phyloP scores from a whole-genome alignment of 805 yeast genomes.

The Starmera caribaea region DNA sequence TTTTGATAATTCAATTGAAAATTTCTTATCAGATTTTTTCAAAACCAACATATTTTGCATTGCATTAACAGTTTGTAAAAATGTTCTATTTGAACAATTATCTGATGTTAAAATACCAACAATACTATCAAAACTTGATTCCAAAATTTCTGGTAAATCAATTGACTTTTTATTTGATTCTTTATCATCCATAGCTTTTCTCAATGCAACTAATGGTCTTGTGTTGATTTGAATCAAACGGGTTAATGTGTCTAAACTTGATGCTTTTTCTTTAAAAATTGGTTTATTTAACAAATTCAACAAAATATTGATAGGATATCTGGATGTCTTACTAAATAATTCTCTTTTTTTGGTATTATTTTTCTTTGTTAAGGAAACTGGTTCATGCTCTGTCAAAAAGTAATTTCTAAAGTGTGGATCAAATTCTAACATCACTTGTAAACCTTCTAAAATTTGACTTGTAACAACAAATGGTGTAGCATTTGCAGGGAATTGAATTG shows the following conservation, averaged over 20 bases:
- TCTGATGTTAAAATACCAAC: constrained; percentile 65
- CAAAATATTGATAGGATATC: constrained; percentile 66
- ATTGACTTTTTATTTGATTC: constrained; percentile 15
- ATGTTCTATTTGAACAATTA: constrained; percentile 78
- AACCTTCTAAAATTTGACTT: constrained; percentile 65
- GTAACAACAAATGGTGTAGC: constrained; percentile 66
- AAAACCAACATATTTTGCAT: constrained; percentile 68
- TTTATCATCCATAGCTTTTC: constrained; percentile 23
- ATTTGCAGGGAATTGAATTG: constrained; percentile 39
- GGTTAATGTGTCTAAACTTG: constrained; percentile 68
- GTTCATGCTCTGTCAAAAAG: constrained; percentile 71
- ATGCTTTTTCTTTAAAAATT: constrained; percentile 61
- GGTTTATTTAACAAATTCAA: constrained; percentile 52
- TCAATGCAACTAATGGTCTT: constrained; percentile 52
- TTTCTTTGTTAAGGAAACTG: constrained; percentile 26
- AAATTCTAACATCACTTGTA: constrained; percentile 60
- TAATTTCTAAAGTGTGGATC: constrained; percentile 62
- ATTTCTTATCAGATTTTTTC: constrained; percentile 49
- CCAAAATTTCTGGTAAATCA: constrained; percentile 56
- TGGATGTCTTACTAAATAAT: constrained; percentile 29
- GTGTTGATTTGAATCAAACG: constrained; percentile 70
- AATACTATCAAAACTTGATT: constrained; percentile 47
- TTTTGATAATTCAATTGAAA: constrained; percentile 57
- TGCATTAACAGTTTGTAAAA: constrained; percentile 72
- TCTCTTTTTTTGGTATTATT: constrained; percentile 25